Evolutionary conservation across 768 basidiomycete species (phyloP).

Genomic region (Infundibulicybe gibba): DNA sequence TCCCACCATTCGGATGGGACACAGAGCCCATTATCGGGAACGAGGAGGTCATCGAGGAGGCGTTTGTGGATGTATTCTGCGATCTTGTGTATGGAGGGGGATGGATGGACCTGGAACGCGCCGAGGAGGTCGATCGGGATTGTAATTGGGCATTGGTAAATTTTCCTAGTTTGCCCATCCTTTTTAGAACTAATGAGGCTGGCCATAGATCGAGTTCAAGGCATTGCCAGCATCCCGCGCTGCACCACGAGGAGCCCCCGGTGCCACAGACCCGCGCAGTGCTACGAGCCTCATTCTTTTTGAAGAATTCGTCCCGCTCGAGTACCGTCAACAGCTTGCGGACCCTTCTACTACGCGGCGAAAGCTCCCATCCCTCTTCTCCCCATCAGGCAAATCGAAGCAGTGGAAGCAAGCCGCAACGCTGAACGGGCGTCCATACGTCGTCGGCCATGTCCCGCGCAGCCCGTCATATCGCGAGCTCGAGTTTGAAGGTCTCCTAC

Average conservation of each 20-base stretch:
- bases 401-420: conserved; percentile 84
- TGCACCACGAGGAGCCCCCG: conserved; percentile 19
- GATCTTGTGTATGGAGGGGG: conserved; percentile 80
- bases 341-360: conserved; percentile 46
- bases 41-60: conserved; percentile 85
- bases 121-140: conserved; percentile 76
- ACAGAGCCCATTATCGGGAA: conserved; percentile 76
- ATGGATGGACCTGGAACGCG: conserved; percentile 76
- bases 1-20: conserved; percentile 92
- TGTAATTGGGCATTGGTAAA: conserved; percentile 92
- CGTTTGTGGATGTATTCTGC: conserved; percentile 85
- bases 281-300: conserved; percentile 74
- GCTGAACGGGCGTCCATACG: conserved; percentile 75
- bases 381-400: conserved; percentile 45
- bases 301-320: conserved; percentile 91
- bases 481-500: conserved; percentile 77
- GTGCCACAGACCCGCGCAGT: conserved; percentile 63
- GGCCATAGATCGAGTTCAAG: conserved; percentile 78
- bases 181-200: background rate
- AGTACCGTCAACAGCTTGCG: conserved; percentile 77
- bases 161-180: conserved; percentile 14
- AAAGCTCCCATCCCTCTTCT: conserved; percentile 70
- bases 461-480: conserved; percentile 56
- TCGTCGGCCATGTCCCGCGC: conserved; percentile 54
- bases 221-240: conserved; percentile 49